Evolutionary conservation across 192 early-diverging fungal species (phyloP), one percentile per base, ranked within the genome.

Genomic region (Spinellus fusiger): DNA sequence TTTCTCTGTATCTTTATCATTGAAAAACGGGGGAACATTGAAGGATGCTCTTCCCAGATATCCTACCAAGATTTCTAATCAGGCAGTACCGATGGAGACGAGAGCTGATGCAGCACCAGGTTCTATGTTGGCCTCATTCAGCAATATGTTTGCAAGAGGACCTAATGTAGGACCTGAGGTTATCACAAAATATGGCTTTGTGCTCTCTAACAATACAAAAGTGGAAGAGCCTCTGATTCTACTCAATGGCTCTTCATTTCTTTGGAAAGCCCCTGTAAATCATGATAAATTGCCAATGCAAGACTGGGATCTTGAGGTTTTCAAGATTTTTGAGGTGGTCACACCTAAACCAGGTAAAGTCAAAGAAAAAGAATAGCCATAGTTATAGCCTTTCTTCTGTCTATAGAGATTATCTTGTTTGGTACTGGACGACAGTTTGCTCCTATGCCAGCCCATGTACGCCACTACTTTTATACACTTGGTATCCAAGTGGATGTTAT

Each of bases 401-500:
- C 4, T 38, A n/a, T 66, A 83, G 82, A 84, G 59, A 59, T 84
- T 16, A 66, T 84, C 22, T 65, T 84, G 47, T 70, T 84, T 63
- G 82, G 82, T 37, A 84, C 82, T 0, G 82, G 82, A 15, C 74
- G 75, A 52, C 33, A 62, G 10, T 77, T 81, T 67, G 64, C 73
- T 15, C 82, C 77, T 22, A 56, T 84, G n/a, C 78, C 79, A 32
- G 64, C 66, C 31, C 50, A 73, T 34, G 61, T 84, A 18, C 65
- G 76, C 34, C 53, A 69, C 5, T 77, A 79, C 53, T 65, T 84
- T 33, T 64, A 77, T 31, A 56, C 72, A 22, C 55, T 81, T 6
- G 82, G 82, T 33, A 56, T 84, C 12, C 82, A 84, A 58, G 76
- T 78, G n/a, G 82, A 84, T 49, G 62, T 71, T 44, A 76, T 81